phyloP scores from a whole-genome alignment of 176 grass and related monocot species.

The Aegilops sharonensis region DNA sequence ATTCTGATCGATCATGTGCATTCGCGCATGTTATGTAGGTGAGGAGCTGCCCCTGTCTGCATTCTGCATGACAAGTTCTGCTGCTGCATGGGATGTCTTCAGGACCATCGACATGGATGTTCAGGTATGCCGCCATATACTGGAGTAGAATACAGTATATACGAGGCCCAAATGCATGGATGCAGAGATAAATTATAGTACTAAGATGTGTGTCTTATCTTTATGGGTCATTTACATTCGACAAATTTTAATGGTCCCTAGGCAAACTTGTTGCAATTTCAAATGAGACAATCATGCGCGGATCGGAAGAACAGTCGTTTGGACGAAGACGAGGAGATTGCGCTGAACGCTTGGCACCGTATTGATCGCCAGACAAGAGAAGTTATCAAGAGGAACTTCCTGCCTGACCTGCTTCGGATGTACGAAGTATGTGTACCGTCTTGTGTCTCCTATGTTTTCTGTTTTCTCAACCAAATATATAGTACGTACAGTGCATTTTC shows the following conservation, averaged over 20 bases:
- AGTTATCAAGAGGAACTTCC: conserved; percentile 1
- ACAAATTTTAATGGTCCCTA: neutral
- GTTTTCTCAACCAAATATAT: neutral
- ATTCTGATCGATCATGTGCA: neutral
- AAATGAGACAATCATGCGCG: neutral
- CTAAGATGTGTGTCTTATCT: neutral
- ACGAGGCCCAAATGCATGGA: neutral
- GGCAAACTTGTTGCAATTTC: neutral
- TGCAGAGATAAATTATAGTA: neutral
- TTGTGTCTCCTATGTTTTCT: neutral
- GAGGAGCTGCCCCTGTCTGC: conserved; percentile 4
- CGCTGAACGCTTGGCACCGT: neutral
- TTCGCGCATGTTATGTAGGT: neutral
- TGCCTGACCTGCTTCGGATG: neutral
- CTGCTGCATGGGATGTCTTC: neutral
- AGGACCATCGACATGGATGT: conserved; percentile 17
- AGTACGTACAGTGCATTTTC: neutral
- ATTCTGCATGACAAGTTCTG: neutral
- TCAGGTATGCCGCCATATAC: neutral
- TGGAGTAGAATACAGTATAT: neutral
- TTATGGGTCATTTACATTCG: neutral
- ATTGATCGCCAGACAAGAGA: neutral
- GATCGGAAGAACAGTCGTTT: neutral
- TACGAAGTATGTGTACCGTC: neutral
- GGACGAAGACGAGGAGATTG: neutral